These are phyloP conservation scores for Diaporthe aspalathi DNA, from an alignment of 2,329 filamentous ascomycete genomes.

Conservation along the genomic window DNA sequence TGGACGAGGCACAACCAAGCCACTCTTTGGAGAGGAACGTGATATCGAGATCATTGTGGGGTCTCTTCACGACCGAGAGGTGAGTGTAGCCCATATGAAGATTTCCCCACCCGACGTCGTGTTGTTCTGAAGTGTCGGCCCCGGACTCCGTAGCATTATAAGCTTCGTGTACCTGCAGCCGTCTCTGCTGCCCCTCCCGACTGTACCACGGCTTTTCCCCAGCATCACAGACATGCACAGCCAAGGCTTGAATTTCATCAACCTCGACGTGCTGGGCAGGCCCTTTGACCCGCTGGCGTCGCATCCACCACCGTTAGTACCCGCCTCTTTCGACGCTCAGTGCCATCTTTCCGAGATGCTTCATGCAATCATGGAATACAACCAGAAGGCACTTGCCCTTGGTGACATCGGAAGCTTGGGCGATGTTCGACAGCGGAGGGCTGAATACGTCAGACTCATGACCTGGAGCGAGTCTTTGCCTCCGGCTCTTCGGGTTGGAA, in stretches of 20 bases:
- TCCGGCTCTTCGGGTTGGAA: not conserved
- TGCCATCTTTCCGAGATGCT: not conserved
- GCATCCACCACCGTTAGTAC: not conserved
- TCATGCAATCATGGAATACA: not conserved
- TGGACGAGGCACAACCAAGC: not conserved
- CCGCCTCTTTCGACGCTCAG: not conserved
- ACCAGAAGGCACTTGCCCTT: not conserved
- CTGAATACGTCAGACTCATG: not conserved
- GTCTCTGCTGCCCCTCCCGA: not conserved
- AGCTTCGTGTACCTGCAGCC: conserved; percentile 17
- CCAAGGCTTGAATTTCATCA: not conserved
- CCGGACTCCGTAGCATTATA: not conserved
- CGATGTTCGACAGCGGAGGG: not conserved
- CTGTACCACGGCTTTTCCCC: not conserved
- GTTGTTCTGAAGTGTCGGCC: not conserved
- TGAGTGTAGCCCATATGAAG: not conserved
- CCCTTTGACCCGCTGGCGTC: not conserved
- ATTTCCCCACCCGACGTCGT: not conserved
- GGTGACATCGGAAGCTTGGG: not conserved
- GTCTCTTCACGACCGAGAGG: not conserved
- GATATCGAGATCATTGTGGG: conserved; percentile 6
- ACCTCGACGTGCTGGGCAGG: not conserved
- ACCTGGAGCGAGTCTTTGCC: not conserved
- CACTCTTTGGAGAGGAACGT: not conserved
- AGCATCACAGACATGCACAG: not conserved